Base-by-base conservation (phyloP, 345 rosid species). In the Acer yangbiense region DNA sequence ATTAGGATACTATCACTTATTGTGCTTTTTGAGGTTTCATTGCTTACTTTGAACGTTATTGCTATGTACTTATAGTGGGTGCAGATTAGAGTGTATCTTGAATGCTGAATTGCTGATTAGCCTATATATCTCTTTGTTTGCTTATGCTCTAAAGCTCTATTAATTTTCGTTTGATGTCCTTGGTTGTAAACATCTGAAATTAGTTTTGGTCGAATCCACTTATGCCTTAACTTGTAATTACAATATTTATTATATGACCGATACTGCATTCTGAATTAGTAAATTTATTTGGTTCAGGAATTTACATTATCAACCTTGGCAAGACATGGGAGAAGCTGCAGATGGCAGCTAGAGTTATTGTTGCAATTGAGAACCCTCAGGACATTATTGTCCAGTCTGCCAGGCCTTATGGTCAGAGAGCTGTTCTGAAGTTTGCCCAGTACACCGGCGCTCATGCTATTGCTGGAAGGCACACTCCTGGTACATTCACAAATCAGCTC, bases 381-480 rank as follows among this genome's bases (percentile, higher is more conserved):
- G 98, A 93, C 78, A 95, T 95, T 39, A 95, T 95, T 84, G 99
- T 95, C 7, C 98, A 95, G 80, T 93, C 98, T 1, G 98, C 98
- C 17, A 89, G 98, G 82, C 98, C 98, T 0, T 95, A 95, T 80
- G 99, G 99, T 72, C 99, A 95, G 88, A 89, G 98, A 68, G 99
- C 99, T 74, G 98, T 95, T 0, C 57, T 95, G 65, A 95, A 93
- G 86, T 95, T 95, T 75, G 97, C 99, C 0, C 97, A 95, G 29
- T 87, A 92, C 90, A 93, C 98, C n/a, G 95, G 97, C 71, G 92
- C 90, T n/a, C 91, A 95, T 72, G 98, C 98, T 1, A 93, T 95
- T 85, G 98, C 98, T 71, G 98, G 98, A 54, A 91, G 98, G 85
- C 98, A 95, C 82, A 95, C 99, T 60, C 99, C 99, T 16, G 99